A percentile compares a stretch with the other conserved stretches of the same genome.
Evolutionary conservation across 768 basidiomycete genomes (phyloP).

Genomic region (Mycena latifolia): DNA sequence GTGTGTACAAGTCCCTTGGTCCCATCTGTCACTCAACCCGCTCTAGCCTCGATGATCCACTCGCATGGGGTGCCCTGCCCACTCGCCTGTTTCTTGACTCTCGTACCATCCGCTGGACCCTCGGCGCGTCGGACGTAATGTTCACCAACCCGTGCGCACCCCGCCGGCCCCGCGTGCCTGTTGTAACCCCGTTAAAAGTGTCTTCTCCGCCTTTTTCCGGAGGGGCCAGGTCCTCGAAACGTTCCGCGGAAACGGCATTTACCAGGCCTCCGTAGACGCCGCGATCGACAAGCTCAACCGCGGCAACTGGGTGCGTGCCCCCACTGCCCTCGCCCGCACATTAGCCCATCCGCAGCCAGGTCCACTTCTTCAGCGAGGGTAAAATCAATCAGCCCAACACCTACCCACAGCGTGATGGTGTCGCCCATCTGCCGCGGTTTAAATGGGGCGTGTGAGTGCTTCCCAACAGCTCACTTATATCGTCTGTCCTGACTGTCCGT

Average conservation of each 20-base stretch:
- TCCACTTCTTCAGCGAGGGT: slow-evolving; percentile 93
- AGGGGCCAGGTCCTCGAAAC: slow-evolving; percentile 94
- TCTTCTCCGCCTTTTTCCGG: slow-evolving; percentile 88
- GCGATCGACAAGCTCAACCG: slow-evolving; percentile 84
- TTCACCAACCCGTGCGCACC: slow-evolving; percentile 90
- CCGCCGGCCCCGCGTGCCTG: slow-evolving; percentile 21
- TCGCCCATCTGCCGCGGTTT: slow-evolving; percentile 75
- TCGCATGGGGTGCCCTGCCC: slow-evolving; percentile 91
- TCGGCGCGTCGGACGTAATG: slow-evolving; percentile 94
- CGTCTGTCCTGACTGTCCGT: slow-evolving; percentile 4
- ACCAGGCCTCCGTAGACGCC: slow-evolving; percentile 87
- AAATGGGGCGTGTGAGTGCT: slow-evolving; percentile 95
- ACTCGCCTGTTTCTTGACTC: slow-evolving; percentile 68
- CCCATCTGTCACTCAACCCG: slow-evolving; percentile 8
- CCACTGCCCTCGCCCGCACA: slow-evolving; percentile 6
- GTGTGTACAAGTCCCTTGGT: slow-evolving; percentile 54
- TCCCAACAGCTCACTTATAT: slow-evolving; percentile 18
- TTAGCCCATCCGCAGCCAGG: slow-evolving; percentile 54
- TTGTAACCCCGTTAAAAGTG: slow-evolving; percentile 58
- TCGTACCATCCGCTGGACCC: slow-evolving; percentile 84
- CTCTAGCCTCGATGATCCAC: slow-evolving; percentile 81
- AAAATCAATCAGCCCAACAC: slow-evolving; percentile 82
- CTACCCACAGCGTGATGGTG: slow-evolving; percentile 58
- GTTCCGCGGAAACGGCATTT: slow-evolving; percentile 89
- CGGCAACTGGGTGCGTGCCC: slow-evolving; percentile 84